phyloP scores from a whole-genome alignment of 2,329 filamentous ascomycete species.

The Reticulascus tulasneorum region DNA sequence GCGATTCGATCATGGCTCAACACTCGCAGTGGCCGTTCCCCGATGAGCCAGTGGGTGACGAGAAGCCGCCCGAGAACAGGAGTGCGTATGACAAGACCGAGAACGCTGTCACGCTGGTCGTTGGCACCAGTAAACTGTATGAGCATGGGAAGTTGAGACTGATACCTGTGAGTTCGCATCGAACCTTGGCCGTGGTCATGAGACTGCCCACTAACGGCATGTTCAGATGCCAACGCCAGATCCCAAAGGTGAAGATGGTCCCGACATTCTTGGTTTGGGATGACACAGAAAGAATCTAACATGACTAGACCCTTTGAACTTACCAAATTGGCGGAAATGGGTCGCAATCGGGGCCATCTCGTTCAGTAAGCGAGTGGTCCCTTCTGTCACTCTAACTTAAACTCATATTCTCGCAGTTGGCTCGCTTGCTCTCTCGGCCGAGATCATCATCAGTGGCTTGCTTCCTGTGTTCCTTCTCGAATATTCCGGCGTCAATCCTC shows the following conservation, averaged over 20 bases:
- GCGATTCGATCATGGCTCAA: constrained; percentile 8
- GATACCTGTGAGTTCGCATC: constrained; percentile 15
- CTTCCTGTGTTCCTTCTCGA: constrained; percentile 29
- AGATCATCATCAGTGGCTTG: constrained; percentile 22
- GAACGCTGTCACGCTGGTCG: constrained; percentile 11
- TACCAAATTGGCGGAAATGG: constrained; percentile 26
- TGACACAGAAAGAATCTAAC: constrained; percentile 1
- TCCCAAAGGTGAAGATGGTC: constrained; percentile 19
- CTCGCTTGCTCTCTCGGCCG: constrained; percentile 21
- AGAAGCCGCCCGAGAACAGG: background rate
- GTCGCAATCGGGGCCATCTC: constrained; percentile 21
- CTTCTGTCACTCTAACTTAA: background rate
- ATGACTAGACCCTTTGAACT: constrained; percentile 24
- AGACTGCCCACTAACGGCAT: background rate
- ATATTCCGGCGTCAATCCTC: constrained; percentile 26
- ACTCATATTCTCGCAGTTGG: constrained; percentile 16
- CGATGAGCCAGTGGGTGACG: constrained; percentile 7
- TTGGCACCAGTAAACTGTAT: constrained; percentile 18
- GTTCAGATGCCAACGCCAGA: constrained; percentile 22
- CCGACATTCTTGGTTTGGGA: background rate
- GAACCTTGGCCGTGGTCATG: background rate
- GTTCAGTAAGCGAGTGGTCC: constrained; percentile 21
- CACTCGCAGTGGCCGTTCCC: constrained; percentile 9
- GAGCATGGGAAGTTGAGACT: constrained; percentile 14
- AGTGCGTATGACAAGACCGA: constrained; percentile 4